Conservation (phyloP, 495 filamentous ascomycete genomes). For the Aspergillus carlsbadensis region DNA sequence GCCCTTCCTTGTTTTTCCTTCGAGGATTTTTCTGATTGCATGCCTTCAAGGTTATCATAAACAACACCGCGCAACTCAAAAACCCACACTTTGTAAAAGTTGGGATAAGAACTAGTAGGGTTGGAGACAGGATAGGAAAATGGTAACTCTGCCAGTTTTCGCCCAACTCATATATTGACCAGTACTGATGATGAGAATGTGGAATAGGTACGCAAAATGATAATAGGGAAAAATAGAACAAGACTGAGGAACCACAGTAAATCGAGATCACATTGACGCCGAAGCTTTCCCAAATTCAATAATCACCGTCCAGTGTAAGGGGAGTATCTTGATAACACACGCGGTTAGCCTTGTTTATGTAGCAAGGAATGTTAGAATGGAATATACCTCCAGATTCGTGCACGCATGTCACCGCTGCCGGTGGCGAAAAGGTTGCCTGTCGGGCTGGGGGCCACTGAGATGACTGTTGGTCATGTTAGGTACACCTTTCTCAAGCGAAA, state of each 20-base stretch:
- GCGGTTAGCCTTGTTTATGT: no score
- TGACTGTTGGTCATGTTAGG: constrained; percentile 54
- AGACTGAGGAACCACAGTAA: constrained; percentile 19
- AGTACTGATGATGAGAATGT: constrained; percentile 2
- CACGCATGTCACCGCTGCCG: constrained; percentile 86
- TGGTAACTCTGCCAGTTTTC: not conserved
- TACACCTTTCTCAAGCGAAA: not conserved
- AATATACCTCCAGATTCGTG: constrained; percentile 86
- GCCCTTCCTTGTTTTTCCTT: constrained; percentile 5
- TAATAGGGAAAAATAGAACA: no score
- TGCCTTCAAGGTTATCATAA: constrained; percentile 10
- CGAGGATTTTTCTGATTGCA: not conserved
- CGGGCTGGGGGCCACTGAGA: constrained; percentile 84
- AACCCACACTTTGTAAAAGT: constrained; percentile 1
- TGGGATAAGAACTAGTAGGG: not conserved
- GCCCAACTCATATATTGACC: constrained; percentile 23
- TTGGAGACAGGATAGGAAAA: constrained; percentile 7
- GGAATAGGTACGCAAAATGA: constrained; percentile 20
- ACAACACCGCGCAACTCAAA: no score
- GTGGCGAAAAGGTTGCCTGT: constrained; percentile 79
- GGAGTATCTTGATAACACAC: constrained; percentile 35
- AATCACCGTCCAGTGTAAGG: constrained; percentile 47
- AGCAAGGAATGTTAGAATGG: no score
- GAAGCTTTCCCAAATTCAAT: constrained; percentile 31
- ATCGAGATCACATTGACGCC: constrained; percentile 39